A percentile compares a stretch with the other conserved stretches of the same genome.
phyloP scores from a whole-genome alignment of 2,329 filamentous ascomycete species.

The Venturia aucupariae region DNA sequence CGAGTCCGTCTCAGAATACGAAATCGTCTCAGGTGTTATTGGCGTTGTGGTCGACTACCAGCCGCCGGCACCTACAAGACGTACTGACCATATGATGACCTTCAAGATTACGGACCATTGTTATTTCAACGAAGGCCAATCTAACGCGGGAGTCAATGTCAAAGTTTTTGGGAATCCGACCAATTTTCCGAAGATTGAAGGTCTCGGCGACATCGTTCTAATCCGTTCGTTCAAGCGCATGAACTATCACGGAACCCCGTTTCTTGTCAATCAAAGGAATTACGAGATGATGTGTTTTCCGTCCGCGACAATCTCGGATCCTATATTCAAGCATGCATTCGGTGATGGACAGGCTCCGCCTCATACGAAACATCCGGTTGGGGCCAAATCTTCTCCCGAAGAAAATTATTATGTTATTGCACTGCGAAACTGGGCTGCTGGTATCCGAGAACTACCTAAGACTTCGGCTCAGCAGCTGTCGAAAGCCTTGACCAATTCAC shows the following conservation, averaged over 20 bases:
- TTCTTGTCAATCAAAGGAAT: slow-evolving; percentile 18
- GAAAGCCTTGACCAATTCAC: not conserved
- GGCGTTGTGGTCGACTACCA: slow-evolving; percentile 62
- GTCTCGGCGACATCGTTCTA: slow-evolving; percentile 55
- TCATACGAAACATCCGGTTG: slow-evolving; percentile 7
- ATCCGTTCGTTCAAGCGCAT: slow-evolving; percentile 35
- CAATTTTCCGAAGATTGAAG: slow-evolving; percentile 36
- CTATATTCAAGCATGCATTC: slow-evolving; percentile 22
- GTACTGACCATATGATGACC: slow-evolving; percentile 31
- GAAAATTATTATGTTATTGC: slow-evolving; percentile 28
- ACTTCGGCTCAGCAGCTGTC: not conserved
- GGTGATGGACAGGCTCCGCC: slow-evolving; percentile 18
- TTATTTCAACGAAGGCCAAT: slow-evolving; percentile 17
- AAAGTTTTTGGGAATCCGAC: slow-evolving; percentile 20
- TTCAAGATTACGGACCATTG: slow-evolving; percentile 31
- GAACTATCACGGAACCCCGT: slow-evolving; percentile 15
- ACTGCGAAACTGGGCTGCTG: slow-evolving; percentile 19
- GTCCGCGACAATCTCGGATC: slow-evolving; percentile 20
- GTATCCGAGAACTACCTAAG: not conserved
- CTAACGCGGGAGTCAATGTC: slow-evolving; percentile 18
- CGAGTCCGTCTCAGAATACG: slow-evolving; percentile 25
- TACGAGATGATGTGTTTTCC: slow-evolving; percentile 19
- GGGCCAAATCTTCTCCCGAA: slow-evolving; percentile 17
- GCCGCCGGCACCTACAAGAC: slow-evolving; percentile 41
- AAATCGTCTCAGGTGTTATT: slow-evolving; percentile 47